A percentile compares a stretch with the other conserved stretches of the same genome.
phyloP scores from a whole-genome alignment of 2,329 filamentous ascomycete genomes.

The Trematosphaeria pertusa region DNA sequence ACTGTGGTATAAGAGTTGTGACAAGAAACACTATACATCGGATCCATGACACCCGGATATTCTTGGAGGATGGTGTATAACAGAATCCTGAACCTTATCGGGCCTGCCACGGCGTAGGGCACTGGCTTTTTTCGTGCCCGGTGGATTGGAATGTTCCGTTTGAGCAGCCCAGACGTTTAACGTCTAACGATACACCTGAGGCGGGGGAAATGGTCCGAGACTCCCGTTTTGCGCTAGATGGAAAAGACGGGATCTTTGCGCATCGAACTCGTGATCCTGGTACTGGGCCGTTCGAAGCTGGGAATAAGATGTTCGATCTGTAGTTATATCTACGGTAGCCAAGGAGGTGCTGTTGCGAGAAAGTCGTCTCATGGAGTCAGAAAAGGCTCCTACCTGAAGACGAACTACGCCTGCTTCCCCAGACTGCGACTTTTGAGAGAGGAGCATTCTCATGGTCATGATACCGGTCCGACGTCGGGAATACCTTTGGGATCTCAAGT shows the following conservation, averaged over 20 bases:
- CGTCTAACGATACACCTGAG: slow-evolving; percentile 21
- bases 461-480: too few relatives aligned
- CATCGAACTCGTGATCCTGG: too few relatives aligned
- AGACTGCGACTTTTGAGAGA: too few relatives aligned
- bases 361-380: too few relatives aligned
- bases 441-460: too few relatives aligned
- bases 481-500: too few relatives aligned
- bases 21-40: slow-evolving; percentile 9
- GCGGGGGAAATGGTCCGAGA: slow-evolving; percentile 16
- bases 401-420: too few relatives aligned
- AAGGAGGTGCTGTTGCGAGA: too few relatives aligned
- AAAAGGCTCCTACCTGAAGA: too few relatives aligned
- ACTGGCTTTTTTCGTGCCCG: slow-evolving; percentile 3
- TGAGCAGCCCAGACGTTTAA: slow-evolving; percentile 28
- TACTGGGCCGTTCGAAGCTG: too few relatives aligned
- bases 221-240: slow-evolving; percentile 5
- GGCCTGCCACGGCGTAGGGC: background rate
- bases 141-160: slow-evolving; percentile 22
- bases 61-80: slow-evolving; percentile 16
- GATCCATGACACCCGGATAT: slow-evolving; percentile 16
- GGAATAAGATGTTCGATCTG: too few relatives aligned
- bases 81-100: slow-evolving; percentile 22
- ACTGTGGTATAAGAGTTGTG: background rate
- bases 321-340: too few relatives aligned
- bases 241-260: background rate